Conservation (phyloP, 495 filamentous ascomycete species). For the Neurospora sp. region DNA sequence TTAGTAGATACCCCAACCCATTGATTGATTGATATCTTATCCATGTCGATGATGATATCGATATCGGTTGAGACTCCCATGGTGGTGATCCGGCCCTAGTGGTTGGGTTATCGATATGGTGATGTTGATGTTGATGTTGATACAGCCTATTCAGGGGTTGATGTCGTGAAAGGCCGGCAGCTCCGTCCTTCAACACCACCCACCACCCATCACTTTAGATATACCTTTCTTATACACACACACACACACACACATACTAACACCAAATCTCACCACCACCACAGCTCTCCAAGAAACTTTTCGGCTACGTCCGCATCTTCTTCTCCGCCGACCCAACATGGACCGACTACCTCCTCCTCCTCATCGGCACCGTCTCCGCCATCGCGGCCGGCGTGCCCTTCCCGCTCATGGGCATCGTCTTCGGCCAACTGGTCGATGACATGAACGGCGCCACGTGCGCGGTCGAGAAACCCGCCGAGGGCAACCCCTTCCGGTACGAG, state of each 20-base stretch:
- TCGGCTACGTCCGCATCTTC: slow-evolving; percentile 10
- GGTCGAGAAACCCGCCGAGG: slow-evolving; percentile 11
- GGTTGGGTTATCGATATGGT: neutral
- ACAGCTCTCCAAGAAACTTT: neutral
- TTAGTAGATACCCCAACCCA: neutral
- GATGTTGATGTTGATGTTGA: neutral
- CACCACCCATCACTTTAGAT: neutral
- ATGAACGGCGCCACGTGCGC: slow-evolving; percentile 49
- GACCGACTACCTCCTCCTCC: slow-evolving; percentile 37
- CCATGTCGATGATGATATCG: neutral
- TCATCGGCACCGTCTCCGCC: slow-evolving; percentile 40
- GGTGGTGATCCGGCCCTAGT: neutral
- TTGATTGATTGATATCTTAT: neutral
- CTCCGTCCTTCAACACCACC: neutral
- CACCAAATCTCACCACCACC: neutral
- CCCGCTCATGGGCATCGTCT: slow-evolving; percentile 55
- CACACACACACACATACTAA: neutral
- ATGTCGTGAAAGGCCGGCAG: neutral
- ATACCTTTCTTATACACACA: no score
- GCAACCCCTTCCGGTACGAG: slow-evolving; percentile 22
- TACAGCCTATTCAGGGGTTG: neutral
- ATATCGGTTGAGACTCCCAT: neutral
- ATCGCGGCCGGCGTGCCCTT: slow-evolving; percentile 57
- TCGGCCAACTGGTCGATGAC: slow-evolving; percentile 55
- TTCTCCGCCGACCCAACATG: slow-evolving; percentile 26